Evolutionary conservation across 192 early-diverging fungal genomes (phyloP).

Genomic region (Entophlyctis luteolus): DNA sequence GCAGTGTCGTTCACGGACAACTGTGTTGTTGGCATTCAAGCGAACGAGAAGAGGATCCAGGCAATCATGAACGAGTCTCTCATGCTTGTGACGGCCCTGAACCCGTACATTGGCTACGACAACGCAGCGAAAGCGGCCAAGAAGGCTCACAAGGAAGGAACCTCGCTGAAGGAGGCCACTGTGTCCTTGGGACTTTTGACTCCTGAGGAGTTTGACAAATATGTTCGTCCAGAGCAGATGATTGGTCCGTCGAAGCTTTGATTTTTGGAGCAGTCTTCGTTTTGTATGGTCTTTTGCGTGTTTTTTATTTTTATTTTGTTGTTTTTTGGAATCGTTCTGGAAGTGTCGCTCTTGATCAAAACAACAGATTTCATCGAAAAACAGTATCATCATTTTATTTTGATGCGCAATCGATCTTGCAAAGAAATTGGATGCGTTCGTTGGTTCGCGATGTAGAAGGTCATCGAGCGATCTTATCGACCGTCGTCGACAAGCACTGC

Average conservation of each 20-base stretch:
- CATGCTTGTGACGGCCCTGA: constrained; percentile 98
- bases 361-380: too few relatives aligned
- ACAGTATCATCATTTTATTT: too few relatives aligned
- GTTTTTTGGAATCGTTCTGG: too few relatives aligned
- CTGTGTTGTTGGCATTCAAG: constrained; percentile 91
- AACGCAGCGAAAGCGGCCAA: constrained; percentile 92
- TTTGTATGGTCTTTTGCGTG: too few relatives aligned
- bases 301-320: too few relatives aligned
- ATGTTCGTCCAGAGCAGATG: constrained; percentile 82
- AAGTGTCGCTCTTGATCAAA: too few relatives aligned
- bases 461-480: too few relatives aligned
- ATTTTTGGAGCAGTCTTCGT: neutral
- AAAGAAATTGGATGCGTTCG: too few relatives aligned
- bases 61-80: constrained; percentile 85
- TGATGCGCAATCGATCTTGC: too few relatives aligned
- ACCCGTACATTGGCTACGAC: constrained; percentile 89
- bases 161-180: constrained; percentile 87
- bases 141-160: constrained; percentile 93
- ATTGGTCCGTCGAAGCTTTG: constrained; percentile 34
- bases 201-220: constrained; percentile 90
- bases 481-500: constrained; percentile 20
- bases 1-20: constrained; percentile 89
- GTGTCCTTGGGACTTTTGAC: constrained; percentile 81
- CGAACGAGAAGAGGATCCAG: constrained; percentile 88
- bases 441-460: too few relatives aligned